Evolutionary conservation across 345 rosid species (phyloP), one percentile per base, ranked within the genome.

Genomic region (Camelina neglecta): DNA sequence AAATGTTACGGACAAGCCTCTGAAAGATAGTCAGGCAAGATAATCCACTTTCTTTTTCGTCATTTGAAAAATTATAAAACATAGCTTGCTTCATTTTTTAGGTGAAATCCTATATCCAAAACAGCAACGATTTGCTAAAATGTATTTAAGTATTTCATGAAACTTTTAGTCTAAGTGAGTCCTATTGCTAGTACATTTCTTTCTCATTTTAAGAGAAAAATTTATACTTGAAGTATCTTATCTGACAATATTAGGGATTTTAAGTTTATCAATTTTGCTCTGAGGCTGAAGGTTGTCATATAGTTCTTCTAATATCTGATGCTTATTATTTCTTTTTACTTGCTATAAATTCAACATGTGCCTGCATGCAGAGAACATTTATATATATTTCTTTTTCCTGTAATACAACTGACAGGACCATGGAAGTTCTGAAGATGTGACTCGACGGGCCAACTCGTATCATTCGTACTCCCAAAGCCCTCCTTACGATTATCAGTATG

Each of bases 391-490:
- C 45, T 24, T 67, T 62, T 31, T 71, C 70, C 70, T 67, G 58
- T 36, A 58, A 78, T 84, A 73, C 65, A 72, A 74, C 76, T 79
- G 83, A 59, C 93, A 94, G 98, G 84, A 82, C 76, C 65, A 57
- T 50, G 80, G 86, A 82, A 84, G 84, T 71, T 83, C 65, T 76
- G 92, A 83, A 81, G 93, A 80, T 45, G 81, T 85, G 74, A 85
- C 84, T 50, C 86, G 90, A 81, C 93, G 99, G 60, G 96, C 99
- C 77, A 88, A 90, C 80, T 95, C 99, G 23, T 92, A 95, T 84
- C 99, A 95, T 83, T 95, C 99, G 48, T 95, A 82, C 84, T 95
- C 99, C 49, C 97, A 92, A 72, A 95, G 99, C 85, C 98, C 97
- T 71, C 99, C 99, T 79, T 95, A 95, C 67, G 97, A 95, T 81